Evolutionary conservation across 768 basidiomycete genomes (phyloP).

Genomic region (Xerocomellus intermedius): DNA sequence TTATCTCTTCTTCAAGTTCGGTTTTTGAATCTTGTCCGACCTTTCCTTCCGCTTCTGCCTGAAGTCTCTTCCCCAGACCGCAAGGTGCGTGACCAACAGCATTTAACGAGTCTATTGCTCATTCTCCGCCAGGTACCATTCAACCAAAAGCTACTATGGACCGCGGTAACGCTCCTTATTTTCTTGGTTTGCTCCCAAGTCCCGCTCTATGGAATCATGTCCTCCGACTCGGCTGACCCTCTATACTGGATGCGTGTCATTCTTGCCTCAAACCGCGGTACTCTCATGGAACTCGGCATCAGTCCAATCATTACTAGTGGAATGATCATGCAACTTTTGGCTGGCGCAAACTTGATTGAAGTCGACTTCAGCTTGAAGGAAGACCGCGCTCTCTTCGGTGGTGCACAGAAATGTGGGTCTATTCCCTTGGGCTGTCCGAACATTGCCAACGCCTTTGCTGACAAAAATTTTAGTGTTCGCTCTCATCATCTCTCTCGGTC

Average conservation of each 20-base stretch:
- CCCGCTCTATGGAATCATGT: constrained; percentile 99
- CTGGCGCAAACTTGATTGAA: constrained; percentile 96
- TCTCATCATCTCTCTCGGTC: constrained; percentile 92
- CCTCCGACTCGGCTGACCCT: constrained; percentile 97
- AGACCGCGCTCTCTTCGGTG: constrained; percentile 92
- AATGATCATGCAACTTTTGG: constrained; percentile 99
- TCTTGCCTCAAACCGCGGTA: constrained; percentile 96
- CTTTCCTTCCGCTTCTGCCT: constrained; percentile 94
- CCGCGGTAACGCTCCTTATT: constrained; percentile 97
- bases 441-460: background rate
- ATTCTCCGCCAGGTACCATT: constrained; percentile 73
- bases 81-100: constrained; percentile 56
- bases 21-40: constrained; percentile 96
- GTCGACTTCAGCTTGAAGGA: constrained; percentile 98
- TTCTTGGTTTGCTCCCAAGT: constrained; percentile 99
- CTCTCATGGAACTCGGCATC: constrained; percentile 99
- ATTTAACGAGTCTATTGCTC: constrained; percentile 3
- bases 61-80: constrained; percentile 98
- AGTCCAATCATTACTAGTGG: constrained; percentile 97
- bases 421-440: background rate
- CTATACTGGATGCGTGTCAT: constrained; percentile 99
- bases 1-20: constrained; percentile 51
- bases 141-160: constrained; percentile 99
- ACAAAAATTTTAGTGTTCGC: constrained; percentile 72
- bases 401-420: constrained; percentile 90